Percentiles rank a stretch among this genome's conserved stretches.
Conservation (phyloP, 306 rosid genomes). For the Cicer judaicum region DNA sequence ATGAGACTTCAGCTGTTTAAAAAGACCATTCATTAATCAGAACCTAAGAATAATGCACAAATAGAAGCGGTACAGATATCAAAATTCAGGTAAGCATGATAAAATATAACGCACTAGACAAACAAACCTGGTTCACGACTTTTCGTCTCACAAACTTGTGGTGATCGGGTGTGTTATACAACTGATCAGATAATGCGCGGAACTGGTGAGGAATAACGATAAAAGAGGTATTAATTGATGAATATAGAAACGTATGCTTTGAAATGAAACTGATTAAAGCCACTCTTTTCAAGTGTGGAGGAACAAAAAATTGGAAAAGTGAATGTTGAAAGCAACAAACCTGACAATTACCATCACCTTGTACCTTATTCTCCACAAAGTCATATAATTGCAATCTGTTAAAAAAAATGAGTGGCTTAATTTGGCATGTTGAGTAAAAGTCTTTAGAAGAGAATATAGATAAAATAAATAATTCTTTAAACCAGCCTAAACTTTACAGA, state of each 20-base stretch:
- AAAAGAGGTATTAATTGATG: constrained; percentile 32
- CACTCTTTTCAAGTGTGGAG: constrained; percentile 3
- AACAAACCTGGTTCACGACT: constrained; percentile 75
- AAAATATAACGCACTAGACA: constrained; percentile 27
- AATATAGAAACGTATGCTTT: constrained; percentile 8
- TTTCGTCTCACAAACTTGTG: constrained; percentile 66
- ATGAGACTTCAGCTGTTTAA: constrained; percentile 70
- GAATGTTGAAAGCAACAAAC: constrained; percentile 51
- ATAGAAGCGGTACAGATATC: constrained; percentile 7
- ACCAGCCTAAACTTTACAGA: constrained; percentile 25
- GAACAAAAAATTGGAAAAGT: constrained; percentile 20
- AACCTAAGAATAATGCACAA: constrained; percentile 36
- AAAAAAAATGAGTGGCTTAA: constrained; percentile 27
- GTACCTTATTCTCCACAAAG: constrained; percentile 67
- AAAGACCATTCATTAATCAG: constrained; percentile 44
- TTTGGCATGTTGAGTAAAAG: constrained; percentile 33
- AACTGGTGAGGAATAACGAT: constrained; percentile 58
- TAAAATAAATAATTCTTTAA: constrained; percentile 36
- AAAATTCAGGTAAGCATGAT: constrained; percentile 27
- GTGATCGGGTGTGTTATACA: constrained; percentile 66
- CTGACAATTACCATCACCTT: constrained; percentile 97
- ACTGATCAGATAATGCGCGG: constrained; percentile 82
- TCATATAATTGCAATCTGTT: constrained; percentile 74
- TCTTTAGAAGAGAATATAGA: constrained; percentile 33
- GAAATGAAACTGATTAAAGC: constrained; percentile 23